Evolutionary conservation across 495 filamentous ascomycete species (phyloP).

Genomic region (Aspergillus affinis): DNA sequence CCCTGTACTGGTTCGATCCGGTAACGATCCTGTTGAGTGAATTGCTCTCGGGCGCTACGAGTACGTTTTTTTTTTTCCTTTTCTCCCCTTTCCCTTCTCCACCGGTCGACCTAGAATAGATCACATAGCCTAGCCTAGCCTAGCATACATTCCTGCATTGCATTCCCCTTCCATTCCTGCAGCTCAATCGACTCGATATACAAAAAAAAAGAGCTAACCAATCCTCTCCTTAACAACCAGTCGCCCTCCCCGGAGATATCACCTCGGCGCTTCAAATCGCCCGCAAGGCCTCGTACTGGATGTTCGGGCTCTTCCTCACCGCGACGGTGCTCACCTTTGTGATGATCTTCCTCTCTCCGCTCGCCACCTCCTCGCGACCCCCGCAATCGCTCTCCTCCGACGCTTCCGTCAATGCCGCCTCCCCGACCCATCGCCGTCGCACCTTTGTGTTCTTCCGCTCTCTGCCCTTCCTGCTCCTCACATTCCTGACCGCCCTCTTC

Average conservation of each 20-base stretch:
- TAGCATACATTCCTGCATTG: no score
- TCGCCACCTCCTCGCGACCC: conserved; percentile 55
- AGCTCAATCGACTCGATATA: background rate
- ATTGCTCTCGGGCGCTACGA: conserved; percentile 75
- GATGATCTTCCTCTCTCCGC: conserved; percentile 61
- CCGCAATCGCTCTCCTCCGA: conserved; percentile 37
- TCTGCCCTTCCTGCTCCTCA: conserved; percentile 56
- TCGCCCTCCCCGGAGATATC: conserved; percentile 74
- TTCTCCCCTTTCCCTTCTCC: background rate
- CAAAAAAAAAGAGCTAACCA: conserved; percentile 22
- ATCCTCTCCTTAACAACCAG: conserved; percentile 30
- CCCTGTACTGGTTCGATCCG: conserved; percentile 88
- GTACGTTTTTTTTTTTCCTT: conserved; percentile 40
- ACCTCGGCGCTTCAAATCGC: conserved; percentile 71
- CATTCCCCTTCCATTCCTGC: background rate
- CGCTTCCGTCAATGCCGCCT: conserved; percentile 18
- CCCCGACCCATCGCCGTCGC: conserved; percentile 42
- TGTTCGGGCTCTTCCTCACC: conserved; percentile 86
- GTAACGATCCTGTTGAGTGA: conserved; percentile 75
- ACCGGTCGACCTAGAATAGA: no score
- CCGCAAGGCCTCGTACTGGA: conserved; percentile 75
- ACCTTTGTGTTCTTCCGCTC: conserved; percentile 48
- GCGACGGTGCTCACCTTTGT: conserved; percentile 66
- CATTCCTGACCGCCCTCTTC: conserved; percentile 61
- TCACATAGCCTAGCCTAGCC: no score